Evolutionary conservation across 2,329 filamentous ascomycete genomes (phyloP), one percentile per base, ranked within the genome.

Genomic region (Talaromyces sp.): DNA sequence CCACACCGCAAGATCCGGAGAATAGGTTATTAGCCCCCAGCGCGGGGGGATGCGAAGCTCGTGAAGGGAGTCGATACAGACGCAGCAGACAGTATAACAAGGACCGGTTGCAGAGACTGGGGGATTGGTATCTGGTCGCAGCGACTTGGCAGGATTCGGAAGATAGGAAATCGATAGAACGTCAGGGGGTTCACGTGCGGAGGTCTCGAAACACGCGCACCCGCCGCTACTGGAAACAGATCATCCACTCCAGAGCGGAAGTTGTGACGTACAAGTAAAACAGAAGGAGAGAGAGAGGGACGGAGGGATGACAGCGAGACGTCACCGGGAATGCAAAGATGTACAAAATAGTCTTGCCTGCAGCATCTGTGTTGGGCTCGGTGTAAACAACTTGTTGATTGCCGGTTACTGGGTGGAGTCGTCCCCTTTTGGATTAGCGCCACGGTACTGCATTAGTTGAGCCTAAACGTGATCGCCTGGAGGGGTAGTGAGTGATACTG

Each of bases 131-230:
- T 53, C 28, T 33, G 27, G 44, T 28, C 50, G 50, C 27, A 51
- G n/a, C 23, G 44, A 10, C 18, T n/a, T 28, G 27, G 50, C 14
- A 53, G 50, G 28, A 30, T 31, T 2, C 50, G 27, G 50, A 27
- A 53, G 50, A 40, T 52, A 51, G 61, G 23, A 42, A 60, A 57
- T 40, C n/a, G 60, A 31, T 57, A 54, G 18, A 31, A 34, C 57
- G 61, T 59, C 61, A 62, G 61, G 61, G 42, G 61, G 61, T 62
- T 62, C 61, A 59, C 61, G 61, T 62, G 60, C 56, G 60, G 56
- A 62, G 54, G 60, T 40, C 55, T 36, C 23, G 61, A 62, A 62
- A 62, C 61, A 59, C 61, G 42, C 57, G 61, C 56, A 27, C 7
- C n/a, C 18, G 53, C 27, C 18, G 30, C 31, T 36, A 50, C 50